Percentiles rank a stretch among this genome's conserved stretches.
Conservation (phyloP, 2,329 filamentous ascomycete genomes). For the Aspergillus sojae region DNA sequence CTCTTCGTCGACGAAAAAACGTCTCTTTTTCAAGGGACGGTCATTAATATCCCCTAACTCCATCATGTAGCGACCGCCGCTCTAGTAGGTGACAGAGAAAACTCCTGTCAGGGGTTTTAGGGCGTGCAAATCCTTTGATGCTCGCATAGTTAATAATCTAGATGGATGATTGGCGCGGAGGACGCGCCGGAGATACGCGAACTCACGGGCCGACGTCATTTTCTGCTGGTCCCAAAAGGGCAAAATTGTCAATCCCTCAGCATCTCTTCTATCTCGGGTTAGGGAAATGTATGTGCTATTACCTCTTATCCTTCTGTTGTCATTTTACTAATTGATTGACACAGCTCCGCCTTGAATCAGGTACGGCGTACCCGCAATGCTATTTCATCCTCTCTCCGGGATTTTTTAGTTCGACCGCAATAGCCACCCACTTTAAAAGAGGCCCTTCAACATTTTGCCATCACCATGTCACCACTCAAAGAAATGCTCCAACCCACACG, state of each 20-base stretch:
- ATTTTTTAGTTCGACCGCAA: slow-evolving; percentile 9
- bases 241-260: not conserved
- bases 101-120: not conserved
- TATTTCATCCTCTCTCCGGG: not conserved
- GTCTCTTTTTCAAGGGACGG: slow-evolving; percentile 62
- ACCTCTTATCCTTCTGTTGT: not conserved
- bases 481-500: slow-evolving; percentile 24
- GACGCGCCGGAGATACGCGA: slow-evolving; percentile 40
- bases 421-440: not conserved
- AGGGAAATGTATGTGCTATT: not conserved
- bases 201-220: slow-evolving; percentile 30
- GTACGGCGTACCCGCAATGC: not conserved
- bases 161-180: slow-evolving; percentile 13
- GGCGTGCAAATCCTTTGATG: not conserved
- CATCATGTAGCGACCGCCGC: slow-evolving; percentile 28
- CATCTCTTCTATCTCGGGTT: not conserved
- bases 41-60: slow-evolving; percentile 49
- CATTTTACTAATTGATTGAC: not conserved
- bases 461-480: slow-evolving; percentile 19
- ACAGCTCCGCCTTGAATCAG: not conserved
- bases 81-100: too few relatives aligned
- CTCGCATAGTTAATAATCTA: slow-evolving; percentile 7
- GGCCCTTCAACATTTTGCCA: not conserved
- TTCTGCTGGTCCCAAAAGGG: not conserved
- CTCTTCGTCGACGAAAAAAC: slow-evolving; percentile 62